Base-by-base conservation (phyloP, 1,139 yeast genomes). In the Petasospora fabianii region DNA sequence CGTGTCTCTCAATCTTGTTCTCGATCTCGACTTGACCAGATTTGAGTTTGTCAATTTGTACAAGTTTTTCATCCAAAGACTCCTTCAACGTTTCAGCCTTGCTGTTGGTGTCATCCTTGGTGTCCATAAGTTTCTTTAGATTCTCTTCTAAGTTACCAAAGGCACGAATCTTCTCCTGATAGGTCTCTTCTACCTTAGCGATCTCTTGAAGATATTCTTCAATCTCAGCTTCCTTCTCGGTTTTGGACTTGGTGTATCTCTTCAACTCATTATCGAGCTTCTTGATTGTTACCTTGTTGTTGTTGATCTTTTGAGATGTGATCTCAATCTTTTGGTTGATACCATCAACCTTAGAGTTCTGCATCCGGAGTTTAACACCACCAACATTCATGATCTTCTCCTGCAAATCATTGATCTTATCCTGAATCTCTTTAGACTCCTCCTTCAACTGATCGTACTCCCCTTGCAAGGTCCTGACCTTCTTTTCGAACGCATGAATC, bases 301-400 rank as follows among this genome's bases (percentile, higher is more conserved):
- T 75, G 4, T 83, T 71, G n/a, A 79, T 68, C 49, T 77, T 80
- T 30, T 77, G 78, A 26, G 65, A 68, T 17, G 78, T 63, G 16
- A 84, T 73, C 43, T 82, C 85, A 32, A 85, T 73, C 52, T 78
- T 75, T 51, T 84, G 87, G 35, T 70, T 69, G 28, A 84, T 68
- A 1, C 94, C 83, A 53, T 81, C 92, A 11, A 92, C 96, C 53
- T 80, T 84, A 2, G 94, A 75, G 49, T 80, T 84, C 54, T 88
- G 96, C 46, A 84, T 62, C 41, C 90, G 79, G 48, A 92, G 69
- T 47, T 81, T 81, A 11, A 85, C 82, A 48, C 99, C 99, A 39
- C 99, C 98, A 38, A 88, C 84, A 43, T 84, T 83, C 85, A 90
- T 78, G 27, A 94, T 86, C 55, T 81, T 73, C 42, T 81, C 86